These are phyloP conservation scores for Phialophora macrospora DNA, from an alignment of 2,329 filamentous ascomycete genomes.

Conservation along the genomic window DNA sequence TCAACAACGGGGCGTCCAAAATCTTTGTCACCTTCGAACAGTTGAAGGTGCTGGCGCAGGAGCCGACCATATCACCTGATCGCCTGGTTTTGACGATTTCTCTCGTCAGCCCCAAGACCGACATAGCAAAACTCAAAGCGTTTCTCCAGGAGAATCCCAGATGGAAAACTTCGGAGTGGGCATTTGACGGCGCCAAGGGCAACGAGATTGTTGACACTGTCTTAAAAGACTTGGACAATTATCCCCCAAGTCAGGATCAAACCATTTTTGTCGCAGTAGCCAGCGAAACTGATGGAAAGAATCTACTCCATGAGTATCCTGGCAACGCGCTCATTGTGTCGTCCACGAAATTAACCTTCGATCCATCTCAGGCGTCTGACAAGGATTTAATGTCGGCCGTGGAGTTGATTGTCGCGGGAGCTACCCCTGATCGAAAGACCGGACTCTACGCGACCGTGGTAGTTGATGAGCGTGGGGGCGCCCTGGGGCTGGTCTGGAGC, in stretches of 20 bases:
- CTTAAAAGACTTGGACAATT: constrained; percentile 46
- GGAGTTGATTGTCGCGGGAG: constrained; percentile 73
- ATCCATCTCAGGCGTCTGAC: constrained; percentile 62
- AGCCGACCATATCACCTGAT: constrained; percentile 58
- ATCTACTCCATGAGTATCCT: constrained; percentile 42
- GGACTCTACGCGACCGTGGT: constrained; percentile 88
- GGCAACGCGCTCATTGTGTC: constrained; percentile 64
- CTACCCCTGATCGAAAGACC: constrained; percentile 80
- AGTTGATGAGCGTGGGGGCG: constrained; percentile 81
- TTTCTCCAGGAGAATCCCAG: constrained; percentile 46
- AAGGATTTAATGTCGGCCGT: constrained; percentile 67
- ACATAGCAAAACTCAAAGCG: constrained; percentile 47
- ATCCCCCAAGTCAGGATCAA: constrained; percentile 43
- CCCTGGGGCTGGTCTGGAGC: constrained; percentile 91
- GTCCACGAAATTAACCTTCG: constrained; percentile 70
- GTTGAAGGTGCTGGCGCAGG: constrained; percentile 60
- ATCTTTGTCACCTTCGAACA: constrained; percentile 79
- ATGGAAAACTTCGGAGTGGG: constrained; percentile 40
- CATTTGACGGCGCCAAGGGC: constrained; percentile 40
- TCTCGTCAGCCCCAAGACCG: constrained; percentile 43
- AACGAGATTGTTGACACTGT: constrained; percentile 51
- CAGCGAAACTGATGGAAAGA: constrained; percentile 32
- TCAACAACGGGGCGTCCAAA: constrained; percentile 83
- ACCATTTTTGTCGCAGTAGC: constrained; percentile 46
- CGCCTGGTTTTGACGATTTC: constrained; percentile 62